Percentiles rank a stretch among this genome's conserved stretches.
These are phyloP conservation scores for Acrocalymma vagum DNA, from an alignment of 2,329 filamentous ascomycete genomes.

Conservation along the genomic window DNA sequence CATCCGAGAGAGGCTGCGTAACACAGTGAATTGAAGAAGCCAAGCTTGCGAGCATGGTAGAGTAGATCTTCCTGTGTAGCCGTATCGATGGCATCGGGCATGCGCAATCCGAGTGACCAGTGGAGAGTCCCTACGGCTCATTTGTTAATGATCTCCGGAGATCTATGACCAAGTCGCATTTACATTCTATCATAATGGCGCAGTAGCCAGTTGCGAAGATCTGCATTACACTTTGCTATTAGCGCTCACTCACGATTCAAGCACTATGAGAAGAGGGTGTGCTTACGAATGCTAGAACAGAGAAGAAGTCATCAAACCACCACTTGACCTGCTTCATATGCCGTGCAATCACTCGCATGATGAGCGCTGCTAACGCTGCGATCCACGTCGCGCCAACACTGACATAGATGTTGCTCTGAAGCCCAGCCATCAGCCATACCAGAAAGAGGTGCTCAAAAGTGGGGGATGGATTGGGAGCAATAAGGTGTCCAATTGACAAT, in stretches of 20 bases:
- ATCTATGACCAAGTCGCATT: background rate
- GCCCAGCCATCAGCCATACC: slow-evolving; percentile 8
- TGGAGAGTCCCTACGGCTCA: slow-evolving; percentile 5
- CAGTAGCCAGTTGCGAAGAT: slow-evolving; percentile 6
- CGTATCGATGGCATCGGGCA: slow-evolving; percentile 3
- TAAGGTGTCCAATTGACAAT: too few species aligned
- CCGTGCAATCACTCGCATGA: slow-evolving; percentile 6
- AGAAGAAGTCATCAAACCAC: slow-evolving; percentile 8
- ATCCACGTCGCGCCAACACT: slow-evolving; percentile 12
- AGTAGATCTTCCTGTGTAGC: slow-evolving; percentile 7
- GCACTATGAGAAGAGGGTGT: too few species aligned
- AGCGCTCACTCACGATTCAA: too few species aligned
- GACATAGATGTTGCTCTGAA: slow-evolving; percentile 6
- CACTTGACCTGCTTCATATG: slow-evolving; percentile 3
- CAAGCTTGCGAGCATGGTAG: slow-evolving; percentile 9
- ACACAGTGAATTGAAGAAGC: slow-evolving; percentile 14
- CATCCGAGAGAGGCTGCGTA: slow-evolving; percentile 10
- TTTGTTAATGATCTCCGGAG: background rate
- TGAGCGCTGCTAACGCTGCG: slow-evolving; percentile 6
- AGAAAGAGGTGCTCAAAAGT: too few species aligned
- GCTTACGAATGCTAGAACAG: slow-evolving; percentile 4
- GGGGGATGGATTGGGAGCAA: too few species aligned
- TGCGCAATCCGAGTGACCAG: slow-evolving; percentile 8
- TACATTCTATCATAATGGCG: slow-evolving; percentile 10
- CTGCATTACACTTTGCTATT: too few species aligned